Evolutionary conservation across 805 yeast genomes (phyloP).

Genomic region (Ogataea degrootiae): DNA sequence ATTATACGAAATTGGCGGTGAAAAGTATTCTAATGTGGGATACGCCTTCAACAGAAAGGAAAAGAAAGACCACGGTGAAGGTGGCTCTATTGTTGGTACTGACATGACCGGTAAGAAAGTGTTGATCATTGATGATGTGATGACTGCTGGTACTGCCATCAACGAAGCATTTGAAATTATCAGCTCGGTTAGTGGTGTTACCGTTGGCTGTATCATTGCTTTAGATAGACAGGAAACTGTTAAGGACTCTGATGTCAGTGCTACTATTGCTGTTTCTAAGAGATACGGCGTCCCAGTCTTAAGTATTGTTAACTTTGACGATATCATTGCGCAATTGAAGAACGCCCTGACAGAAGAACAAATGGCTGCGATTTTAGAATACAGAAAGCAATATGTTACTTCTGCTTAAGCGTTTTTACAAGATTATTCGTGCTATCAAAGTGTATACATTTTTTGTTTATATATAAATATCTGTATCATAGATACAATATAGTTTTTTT

Average conservation of each 20-base stretch:
- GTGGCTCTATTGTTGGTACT: slow-evolving; percentile 90
- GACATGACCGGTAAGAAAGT: slow-evolving; percentile 65
- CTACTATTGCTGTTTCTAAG: slow-evolving; percentile 74
- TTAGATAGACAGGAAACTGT: slow-evolving; percentile 94
- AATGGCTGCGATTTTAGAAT: slow-evolving; percentile 51
- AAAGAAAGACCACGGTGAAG: slow-evolving; percentile 97
- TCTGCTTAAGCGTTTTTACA: slow-evolving; percentile 25
- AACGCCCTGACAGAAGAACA: slow-evolving; percentile 55
- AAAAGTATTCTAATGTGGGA: slow-evolving; percentile 64
- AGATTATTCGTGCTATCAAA: too few species aligned
- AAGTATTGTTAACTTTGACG: slow-evolving; percentile 70
- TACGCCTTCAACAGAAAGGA: slow-evolving; percentile 97
- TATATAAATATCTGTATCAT: too few species aligned
- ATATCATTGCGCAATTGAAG: slow-evolving; percentile 60
- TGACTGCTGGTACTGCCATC: slow-evolving; percentile 98
- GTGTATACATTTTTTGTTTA: too few species aligned
- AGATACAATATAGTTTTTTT: too few species aligned
- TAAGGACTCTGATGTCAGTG: slow-evolving; percentile 59
- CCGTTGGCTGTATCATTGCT: slow-evolving; percentile 84
- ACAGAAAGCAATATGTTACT: slow-evolving; percentile 43
- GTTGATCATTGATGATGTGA: slow-evolving; percentile 91
- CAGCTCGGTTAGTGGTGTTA: slow-evolving; percentile 58
- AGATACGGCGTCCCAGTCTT: slow-evolving; percentile 78
- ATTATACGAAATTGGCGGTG: slow-evolving; percentile 85
- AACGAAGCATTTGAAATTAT: slow-evolving; percentile 89